Base-by-base conservation (phyloP, 106 monocot species). In the Dendrobium catenatum region DNA sequence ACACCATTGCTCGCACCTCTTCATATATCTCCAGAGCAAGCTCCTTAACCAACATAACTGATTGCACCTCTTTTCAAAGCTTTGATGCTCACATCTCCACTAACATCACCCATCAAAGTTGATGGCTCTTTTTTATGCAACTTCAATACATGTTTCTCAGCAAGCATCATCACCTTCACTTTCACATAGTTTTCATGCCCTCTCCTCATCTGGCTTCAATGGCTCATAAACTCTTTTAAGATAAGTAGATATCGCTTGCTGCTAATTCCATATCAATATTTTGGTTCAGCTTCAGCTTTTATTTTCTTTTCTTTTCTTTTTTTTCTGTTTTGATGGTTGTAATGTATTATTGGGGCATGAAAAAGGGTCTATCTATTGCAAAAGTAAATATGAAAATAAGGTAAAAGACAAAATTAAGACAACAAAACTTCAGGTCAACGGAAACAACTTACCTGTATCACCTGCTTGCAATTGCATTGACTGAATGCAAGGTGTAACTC, bases 381-480 rank as follows among this genome's bases (percentile, higher is more conserved):
- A 31, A 33, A 37, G 20, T 6, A 31, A 70, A 70, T 70, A 70
- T 70, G 33, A 13, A 31, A 37, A 70, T 10, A 8, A 70, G 33
- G 33, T 16, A 31, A 70, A 33, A 37, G 22, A 2, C 70, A 70
- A 70, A 70, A 31, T 70, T 70, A 70, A 37, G 33, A 70, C 27
- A 15, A 33, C 4, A 64, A 64, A 64, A 64, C 64, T 7, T 13
- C 43, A 43, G 37, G 11, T 19, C 43, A 20, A 42, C 3, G 6
- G 20, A 42, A 40, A 55, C 29, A 24, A 81, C 4, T 51, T 89
- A 99, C 98, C 98, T 81, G 89, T 99, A 67, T 99, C 98, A 61
- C 98, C 98, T 46, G 98, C 98, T 87, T 93, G 93, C 79, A 99
- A 87, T 83, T 99, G 95, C 98, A 99, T 93, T 81, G 98, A 89